phyloP scores from a whole-genome alignment of 805 yeast genomes.

The Yarrowia sp. region DNA sequence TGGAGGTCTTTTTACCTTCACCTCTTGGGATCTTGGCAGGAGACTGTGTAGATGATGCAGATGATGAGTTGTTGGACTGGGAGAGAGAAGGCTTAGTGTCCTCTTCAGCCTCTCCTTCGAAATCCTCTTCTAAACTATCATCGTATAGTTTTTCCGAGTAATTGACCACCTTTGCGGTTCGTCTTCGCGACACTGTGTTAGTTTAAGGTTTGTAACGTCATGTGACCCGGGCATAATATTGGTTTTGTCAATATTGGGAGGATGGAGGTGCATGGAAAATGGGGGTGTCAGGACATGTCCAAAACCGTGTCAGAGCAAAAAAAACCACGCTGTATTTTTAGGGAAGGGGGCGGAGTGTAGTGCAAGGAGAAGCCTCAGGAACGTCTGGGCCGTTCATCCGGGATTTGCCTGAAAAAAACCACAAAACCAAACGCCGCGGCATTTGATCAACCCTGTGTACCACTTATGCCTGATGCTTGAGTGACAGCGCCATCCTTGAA shows the following conservation, averaged over 20 bases:
- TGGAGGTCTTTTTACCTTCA: conserved; percentile 4
- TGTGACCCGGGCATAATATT: background rate
- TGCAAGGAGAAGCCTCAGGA: background rate
- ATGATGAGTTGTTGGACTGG: background rate
- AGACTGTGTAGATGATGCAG: conserved; percentile 3
- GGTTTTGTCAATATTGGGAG: conserved; percentile 21
- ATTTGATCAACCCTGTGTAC: no score
- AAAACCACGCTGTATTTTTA: background rate
- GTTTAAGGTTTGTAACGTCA: conserved; percentile 2
- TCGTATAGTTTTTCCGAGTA: conserved; percentile 19
- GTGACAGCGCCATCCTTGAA: background rate
- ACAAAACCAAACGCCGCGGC: no score
- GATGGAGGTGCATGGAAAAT: conserved; percentile 17
- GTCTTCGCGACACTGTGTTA: conserved; percentile 26
- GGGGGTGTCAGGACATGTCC: background rate
- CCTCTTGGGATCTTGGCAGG: conserved; percentile 4
- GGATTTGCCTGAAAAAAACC: background rate
- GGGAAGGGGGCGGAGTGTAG: background rate
- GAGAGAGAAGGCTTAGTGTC: background rate
- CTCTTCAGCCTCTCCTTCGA: conserved; percentile 1
- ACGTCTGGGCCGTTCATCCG: background rate
- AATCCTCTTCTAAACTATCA: conserved; percentile 17
- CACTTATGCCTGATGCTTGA: background rate
- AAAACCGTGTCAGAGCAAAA: background rate
- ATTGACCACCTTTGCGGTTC: conserved; percentile 22